Percentiles rank a stretch among this genome's conserved stretches.
Evolutionary conservation across 75 land plant genomes (phyloP).

Genomic region (Sequoia sempervirens): DNA sequence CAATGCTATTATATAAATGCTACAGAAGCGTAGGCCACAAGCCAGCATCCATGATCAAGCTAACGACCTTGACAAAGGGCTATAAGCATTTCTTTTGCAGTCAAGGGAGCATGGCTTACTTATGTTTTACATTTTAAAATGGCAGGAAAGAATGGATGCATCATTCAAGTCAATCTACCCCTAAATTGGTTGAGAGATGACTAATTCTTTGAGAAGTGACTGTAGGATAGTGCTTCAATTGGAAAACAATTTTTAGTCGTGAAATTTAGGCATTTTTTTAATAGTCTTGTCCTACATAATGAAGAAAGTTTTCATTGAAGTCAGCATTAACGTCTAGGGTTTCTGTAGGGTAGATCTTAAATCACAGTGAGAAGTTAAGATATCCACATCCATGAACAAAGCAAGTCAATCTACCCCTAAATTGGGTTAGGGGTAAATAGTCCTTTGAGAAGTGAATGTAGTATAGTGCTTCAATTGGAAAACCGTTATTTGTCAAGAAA

Average conservation of each 20-base stretch:
- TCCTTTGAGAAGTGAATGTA: not conserved
- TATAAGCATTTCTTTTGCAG: not conserved
- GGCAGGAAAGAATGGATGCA: not conserved
- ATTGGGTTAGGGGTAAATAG: not conserved
- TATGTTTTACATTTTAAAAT: not conserved
- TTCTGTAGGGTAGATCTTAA: not conserved
- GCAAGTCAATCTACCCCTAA: slow-evolving; percentile 2
- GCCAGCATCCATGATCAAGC: not conserved
- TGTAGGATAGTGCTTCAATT: not conserved
- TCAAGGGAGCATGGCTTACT: not conserved
- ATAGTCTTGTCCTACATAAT: not conserved
- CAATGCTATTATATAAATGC: not conserved
- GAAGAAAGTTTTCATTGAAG: not conserved
- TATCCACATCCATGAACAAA: not conserved
- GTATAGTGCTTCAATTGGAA: not conserved
- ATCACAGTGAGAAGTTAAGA: not conserved
- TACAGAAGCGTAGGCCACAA: not conserved
- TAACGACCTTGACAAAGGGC: not conserved
- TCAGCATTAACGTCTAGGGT: not conserved
- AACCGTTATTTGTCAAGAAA: not conserved
- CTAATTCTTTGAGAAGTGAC: not conserved
- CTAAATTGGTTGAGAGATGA: not conserved
- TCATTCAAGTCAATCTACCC: not conserved
- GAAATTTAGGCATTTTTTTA: not conserved
- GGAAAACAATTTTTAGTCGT: not conserved